Evolutionary conservation across 2,329 filamentous ascomycete genomes (phyloP), one percentile per base, ranked within the genome.

Genomic region (Ascochyta pisi): DNA sequence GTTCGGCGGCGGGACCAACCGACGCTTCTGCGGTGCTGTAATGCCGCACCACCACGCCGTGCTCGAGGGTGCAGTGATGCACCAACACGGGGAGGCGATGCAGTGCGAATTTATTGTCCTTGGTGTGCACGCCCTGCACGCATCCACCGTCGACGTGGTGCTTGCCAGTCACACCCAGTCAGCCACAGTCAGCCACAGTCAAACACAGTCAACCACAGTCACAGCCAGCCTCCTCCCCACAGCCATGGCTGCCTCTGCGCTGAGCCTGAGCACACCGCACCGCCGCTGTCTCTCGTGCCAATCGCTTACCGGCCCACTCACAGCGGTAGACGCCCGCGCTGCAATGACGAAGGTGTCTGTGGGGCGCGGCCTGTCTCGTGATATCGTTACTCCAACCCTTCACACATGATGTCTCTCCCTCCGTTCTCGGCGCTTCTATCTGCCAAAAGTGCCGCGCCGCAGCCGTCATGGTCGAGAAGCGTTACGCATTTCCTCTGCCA

Each of bases 291-390:
- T 23, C 16, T 16, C 38, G 31, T 47, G 42, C 37, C 31, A 57
- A 52, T 65, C 64, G 65, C 62, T 64, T 60, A 58, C 24, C 31
- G 43, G 34, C 46, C 64, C 65, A 67, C 50, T 59, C 51, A 66
- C 60, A 42, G 41, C 49, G 23, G 40, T 50, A 38, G 40, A 50
- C 47, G 47, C 47, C 47, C 43, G 53, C 53, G 35, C 39, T 34
- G 42, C 31, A 44, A 31, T 57, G 54, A 53, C 50, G 49, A 50
- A 37, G 47, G 27, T 26, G 29, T 35, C 45, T 57, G 54, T 50
- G 54, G 54, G 54, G 54, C 46, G 46, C 52, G 44, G 24, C 38
- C 29, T 38, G 22, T 23, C 54, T 57, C 50, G 45, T 53, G 54
- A 53, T 44, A 42, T 34, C 27, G 27, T 10, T 31, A 10, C 31